Base-by-base conservation (phyloP, 2,329 filamentous ascomycete genomes). In the Cadophora gregata region DNA sequence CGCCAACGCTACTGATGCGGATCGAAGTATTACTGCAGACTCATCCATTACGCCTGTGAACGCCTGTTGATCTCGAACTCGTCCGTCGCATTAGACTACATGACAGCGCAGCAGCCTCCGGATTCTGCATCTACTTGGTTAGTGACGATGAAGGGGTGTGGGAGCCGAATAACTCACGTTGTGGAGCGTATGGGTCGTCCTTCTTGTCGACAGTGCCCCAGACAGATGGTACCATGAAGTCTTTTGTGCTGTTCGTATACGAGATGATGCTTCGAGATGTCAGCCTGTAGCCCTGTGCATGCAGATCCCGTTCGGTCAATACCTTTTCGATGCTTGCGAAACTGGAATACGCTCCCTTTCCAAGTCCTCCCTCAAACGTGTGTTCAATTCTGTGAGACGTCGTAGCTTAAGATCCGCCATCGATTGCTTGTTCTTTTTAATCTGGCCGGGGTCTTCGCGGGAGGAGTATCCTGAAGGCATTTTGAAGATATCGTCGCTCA, bases 361-460 rank as follows among this genome's bases (percentile, higher is more conserved):
- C 71, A 99, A 85, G 80, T 99, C 96, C 82, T 99, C 96, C 77
- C 94, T 92, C 80, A 99, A 84, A 75, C 96, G 91, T 81, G 93
- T 93, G 86, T 98, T 99, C 77, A 99, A 88, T 84, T 99, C 96
- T 69, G 94, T 98, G 81, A 99, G 86, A 72, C 96, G 91, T 77
- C 96, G 90, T 77, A 98, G 88, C 86, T 99, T 99, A 72, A 99
- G 88, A 80, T 99, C 96, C 75, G 95, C 95, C 93, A 99, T 98
- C 79, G 93, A 97, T 84, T 98, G 96, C 86, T 97, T 97, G 85
- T 96, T 98, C 84, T 94, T 97, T 86, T 87, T 89, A 75, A 88
- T 87, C 79, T 90, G 87, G 76, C 86, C 86, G 79, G 87, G 86
- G 78, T 90, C 88, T 77, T 90, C 88, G 75, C 88, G 85, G 59